Conservation (phyloP, 2,329 filamentous ascomycete species). For the Tolypocladium tundrense region DNA sequence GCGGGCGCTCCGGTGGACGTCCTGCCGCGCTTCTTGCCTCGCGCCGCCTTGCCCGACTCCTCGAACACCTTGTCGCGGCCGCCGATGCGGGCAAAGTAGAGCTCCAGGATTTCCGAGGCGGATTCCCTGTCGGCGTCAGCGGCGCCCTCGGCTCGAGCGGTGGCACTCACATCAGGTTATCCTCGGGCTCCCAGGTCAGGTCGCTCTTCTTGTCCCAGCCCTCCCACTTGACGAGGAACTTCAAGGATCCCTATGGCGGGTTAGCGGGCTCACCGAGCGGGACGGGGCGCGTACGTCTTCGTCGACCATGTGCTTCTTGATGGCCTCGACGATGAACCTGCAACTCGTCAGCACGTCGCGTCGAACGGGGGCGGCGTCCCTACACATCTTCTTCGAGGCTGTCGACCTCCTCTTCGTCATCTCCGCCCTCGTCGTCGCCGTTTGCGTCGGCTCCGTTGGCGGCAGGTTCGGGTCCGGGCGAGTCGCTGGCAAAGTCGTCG, state of each 20-base stretch:
- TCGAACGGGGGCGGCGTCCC: conserved; percentile 17
- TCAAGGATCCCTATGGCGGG: conserved; percentile 33
- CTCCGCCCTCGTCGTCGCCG: conserved; percentile 17
- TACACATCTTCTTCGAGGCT: conserved; percentile 34
- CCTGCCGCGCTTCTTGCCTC: conserved; percentile 49
- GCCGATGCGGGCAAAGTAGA: conserved; percentile 54
- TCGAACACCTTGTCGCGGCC: conserved; percentile 48
- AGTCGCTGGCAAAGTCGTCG: conserved; percentile 6
- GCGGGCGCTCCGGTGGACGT: conserved; percentile 27
- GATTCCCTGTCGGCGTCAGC: conserved; percentile 34
- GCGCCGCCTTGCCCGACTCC: conserved; percentile 37
- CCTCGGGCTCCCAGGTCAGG: conserved; percentile 69
- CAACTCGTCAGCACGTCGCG: background rate
- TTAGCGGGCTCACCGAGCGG: background rate
- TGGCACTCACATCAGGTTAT: conserved; percentile 36
- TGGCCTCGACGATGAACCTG: conserved; percentile 67
- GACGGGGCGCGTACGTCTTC: conserved; percentile 32
- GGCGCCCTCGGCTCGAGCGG: background rate
- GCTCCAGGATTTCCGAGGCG: conserved; percentile 48
- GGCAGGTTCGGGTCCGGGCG: background rate
- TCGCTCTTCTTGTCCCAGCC: conserved; percentile 63
- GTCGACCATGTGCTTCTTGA: conserved; percentile 54
- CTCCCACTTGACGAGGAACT: conserved; percentile 72
- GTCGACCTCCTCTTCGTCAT: conserved; percentile 24
- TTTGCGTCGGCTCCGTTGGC: conserved; percentile 7